Percentiles rank a stretch among this genome's conserved stretches.
These are phyloP conservation scores for Termitomyces sp. DNA, from an alignment of 768 basidiomycete species.

Conservation along the genomic window DNA sequence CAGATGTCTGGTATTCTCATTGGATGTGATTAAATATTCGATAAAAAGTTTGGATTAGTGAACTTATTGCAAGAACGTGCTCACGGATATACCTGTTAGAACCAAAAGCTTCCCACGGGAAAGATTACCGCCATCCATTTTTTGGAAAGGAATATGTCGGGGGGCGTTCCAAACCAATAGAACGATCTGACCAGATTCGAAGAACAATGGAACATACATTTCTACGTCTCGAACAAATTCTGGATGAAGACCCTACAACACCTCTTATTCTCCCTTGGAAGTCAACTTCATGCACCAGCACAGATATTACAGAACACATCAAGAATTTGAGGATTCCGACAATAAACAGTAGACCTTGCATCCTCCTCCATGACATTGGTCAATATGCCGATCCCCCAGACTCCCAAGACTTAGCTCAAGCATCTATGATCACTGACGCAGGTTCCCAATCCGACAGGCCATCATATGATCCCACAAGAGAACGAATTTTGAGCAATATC, in stretches of 20 bases:
- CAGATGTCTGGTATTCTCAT: background rate
- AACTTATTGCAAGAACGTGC: too few species aligned
- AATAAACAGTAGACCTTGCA: slow-evolving; percentile 38
- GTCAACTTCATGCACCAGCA: background rate
- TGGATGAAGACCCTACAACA: background rate
- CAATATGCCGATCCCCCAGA: too few species aligned
- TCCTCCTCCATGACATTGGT: background rate
- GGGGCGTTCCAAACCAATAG: too few species aligned
- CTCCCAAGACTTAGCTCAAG: too few species aligned
- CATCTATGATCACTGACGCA: too few species aligned
- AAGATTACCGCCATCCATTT: too few species aligned
- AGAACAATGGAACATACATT: background rate
- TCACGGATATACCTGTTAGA: background rate
- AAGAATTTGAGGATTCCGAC: slow-evolving; percentile 18
- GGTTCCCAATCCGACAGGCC: too few species aligned
- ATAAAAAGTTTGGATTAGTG: background rate
- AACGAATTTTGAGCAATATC: too few species aligned
- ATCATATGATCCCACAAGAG: background rate
- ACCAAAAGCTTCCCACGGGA: background rate
- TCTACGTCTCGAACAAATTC: background rate
- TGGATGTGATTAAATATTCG: background rate
- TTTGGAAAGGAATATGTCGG: too few species aligned
- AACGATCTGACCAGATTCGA: background rate
- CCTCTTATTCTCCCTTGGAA: background rate
- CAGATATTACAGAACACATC: background rate